Percentiles rank a stretch among this genome's conserved stretches.
Conservation (phyloP, 352 stramenopile genomes). For the Elongisporangium prolatum region DNA sequence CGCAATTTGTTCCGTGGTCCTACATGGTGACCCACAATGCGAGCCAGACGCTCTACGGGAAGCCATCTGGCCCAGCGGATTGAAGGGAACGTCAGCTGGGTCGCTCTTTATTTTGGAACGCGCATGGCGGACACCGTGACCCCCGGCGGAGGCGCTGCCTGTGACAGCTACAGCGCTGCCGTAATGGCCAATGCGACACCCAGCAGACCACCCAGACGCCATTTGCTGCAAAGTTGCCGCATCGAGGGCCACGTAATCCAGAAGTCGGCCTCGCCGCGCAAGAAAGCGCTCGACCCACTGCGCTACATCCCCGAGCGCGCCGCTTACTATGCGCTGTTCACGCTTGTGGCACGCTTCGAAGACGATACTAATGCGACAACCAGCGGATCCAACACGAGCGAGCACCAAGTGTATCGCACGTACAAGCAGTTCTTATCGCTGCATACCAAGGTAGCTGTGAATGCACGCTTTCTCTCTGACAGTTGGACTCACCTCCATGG, state of each 20-base stretch:
- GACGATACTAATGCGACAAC: conserved; percentile 13
- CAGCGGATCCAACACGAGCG: conserved; percentile 6
- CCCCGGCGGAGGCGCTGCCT: neutral
- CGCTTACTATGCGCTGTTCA: conserved; percentile 54
- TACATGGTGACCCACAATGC: neutral
- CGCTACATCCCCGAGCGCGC: conserved; percentile 57
- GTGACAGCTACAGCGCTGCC: neutral
- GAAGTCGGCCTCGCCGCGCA: conserved; percentile 53
- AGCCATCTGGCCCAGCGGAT: neutral
- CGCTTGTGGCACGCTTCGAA: conserved; percentile 47
- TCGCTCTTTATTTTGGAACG: neutral
- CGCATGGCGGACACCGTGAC: neutral
- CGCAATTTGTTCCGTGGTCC: neutral
- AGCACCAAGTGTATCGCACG: conserved; percentile 54
- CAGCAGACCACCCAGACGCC: neutral
- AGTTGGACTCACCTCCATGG: neutral
- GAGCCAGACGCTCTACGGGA: neutral
- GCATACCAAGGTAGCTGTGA: conserved; percentile 47
- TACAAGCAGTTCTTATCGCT: conserved; percentile 63
- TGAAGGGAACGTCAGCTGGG: neutral
- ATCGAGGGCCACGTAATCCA: conserved; percentile 69
- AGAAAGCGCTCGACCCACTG: conserved; percentile 65
- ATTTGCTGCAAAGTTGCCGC: conserved; percentile 14
- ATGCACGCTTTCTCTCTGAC: too few relatives aligned
- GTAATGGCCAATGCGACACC: neutral